Conservation (phyloP, 2,329 filamentous ascomycete species). For the Ophiosphaerella narmari region DNA sequence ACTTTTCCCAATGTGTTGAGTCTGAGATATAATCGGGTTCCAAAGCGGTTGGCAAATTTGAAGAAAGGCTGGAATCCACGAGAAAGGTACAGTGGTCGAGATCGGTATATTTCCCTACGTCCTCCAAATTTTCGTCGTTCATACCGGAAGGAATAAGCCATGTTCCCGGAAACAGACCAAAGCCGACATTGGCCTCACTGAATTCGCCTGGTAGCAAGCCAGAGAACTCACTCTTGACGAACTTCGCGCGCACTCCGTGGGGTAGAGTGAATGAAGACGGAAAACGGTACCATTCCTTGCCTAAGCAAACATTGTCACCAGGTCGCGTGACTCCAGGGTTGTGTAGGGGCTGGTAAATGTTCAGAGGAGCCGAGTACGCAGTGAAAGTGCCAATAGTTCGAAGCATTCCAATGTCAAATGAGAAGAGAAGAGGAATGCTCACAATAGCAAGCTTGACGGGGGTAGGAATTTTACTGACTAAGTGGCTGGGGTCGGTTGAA, state of each 20-base stretch:
- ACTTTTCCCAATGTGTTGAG: slow-evolving; percentile 72
- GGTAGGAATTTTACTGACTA: slow-evolving; percentile 73
- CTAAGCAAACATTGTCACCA: slow-evolving; percentile 80
- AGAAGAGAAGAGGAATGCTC: slow-evolving; percentile 63
- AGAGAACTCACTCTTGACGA: slow-evolving; percentile 86
- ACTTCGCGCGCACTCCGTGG: slow-evolving; percentile 80
- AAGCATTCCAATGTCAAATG: slow-evolving; percentile 68
- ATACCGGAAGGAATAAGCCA: slow-evolving; percentile 82
- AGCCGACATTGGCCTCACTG: slow-evolving; percentile 69
- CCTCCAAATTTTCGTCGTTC: slow-evolving; percentile 90
- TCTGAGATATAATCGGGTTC: slow-evolving; percentile 84
- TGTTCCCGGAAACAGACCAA: slow-evolving; percentile 79
- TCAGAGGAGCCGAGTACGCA: slow-evolving; percentile 80
- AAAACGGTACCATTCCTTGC: slow-evolving; percentile 98
- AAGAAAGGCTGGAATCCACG: slow-evolving; percentile 82
- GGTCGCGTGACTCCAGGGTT: slow-evolving; percentile 58
- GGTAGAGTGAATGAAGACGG: slow-evolving; percentile 92
- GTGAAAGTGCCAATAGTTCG: slow-evolving; percentile 75
- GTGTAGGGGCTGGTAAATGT: slow-evolving; percentile 70
- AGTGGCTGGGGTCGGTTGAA: slow-evolving; percentile 66
- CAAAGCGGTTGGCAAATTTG: slow-evolving; percentile 61
- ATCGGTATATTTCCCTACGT: slow-evolving; percentile 81
- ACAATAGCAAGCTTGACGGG: slow-evolving; percentile 72
- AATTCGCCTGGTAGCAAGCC: slow-evolving; percentile 92
- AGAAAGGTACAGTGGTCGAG: slow-evolving; percentile 78